Evolutionary conservation across 2,329 filamentous ascomycete genomes (phyloP), one percentile per base, ranked within the genome.

Genomic region (Fusarium secorum): DNA sequence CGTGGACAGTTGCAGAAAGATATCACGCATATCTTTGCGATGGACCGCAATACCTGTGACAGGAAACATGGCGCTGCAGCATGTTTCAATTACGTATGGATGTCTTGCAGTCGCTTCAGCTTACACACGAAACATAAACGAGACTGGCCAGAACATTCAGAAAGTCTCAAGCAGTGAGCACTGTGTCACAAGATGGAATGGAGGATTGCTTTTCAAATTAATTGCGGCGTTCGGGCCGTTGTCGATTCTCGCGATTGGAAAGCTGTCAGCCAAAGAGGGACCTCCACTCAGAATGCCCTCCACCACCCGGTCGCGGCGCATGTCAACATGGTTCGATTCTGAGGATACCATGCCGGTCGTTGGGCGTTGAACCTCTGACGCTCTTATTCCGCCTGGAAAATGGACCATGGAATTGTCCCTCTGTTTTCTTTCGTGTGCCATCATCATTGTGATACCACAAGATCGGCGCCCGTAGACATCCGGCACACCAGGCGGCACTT

Each of bases 151-250:
- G 33, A 49, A 22, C 39, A 32, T 35, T 11, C 26, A 18, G 3
- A 26, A 26, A 32, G 26, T 24, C 53, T 33, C 26, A 17, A 57
- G 20, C 44, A 56, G 42, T 55, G 60, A 65, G 10, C 54, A 60
- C 54, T 55, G 60, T 71, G 64, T 61, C 48, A 20, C 36, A 58
- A 44, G 48, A 38, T 66, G 33, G 36, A 71, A 65, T 71, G 52
- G 36, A 48, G 49, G 44, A 51, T 46, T 39, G 18, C 38, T 38
- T 28, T 28, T 28, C 60, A 18, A 68, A 45, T 46, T n/a, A 33
- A 42, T 33, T 58, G 49, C 64, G 63, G 64, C 64, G 64, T 67
- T 67, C 64, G 52, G 65, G 59, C 68, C 67, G 67, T 68, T 70
- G 41, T 46, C 62, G 60, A 70, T 49, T 28, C 54, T 68, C 51